These are phyloP conservation scores for Colletotrichum sp. DNA, from an alignment of 2,329 filamentous ascomycete species.

Conservation along the genomic window DNA sequence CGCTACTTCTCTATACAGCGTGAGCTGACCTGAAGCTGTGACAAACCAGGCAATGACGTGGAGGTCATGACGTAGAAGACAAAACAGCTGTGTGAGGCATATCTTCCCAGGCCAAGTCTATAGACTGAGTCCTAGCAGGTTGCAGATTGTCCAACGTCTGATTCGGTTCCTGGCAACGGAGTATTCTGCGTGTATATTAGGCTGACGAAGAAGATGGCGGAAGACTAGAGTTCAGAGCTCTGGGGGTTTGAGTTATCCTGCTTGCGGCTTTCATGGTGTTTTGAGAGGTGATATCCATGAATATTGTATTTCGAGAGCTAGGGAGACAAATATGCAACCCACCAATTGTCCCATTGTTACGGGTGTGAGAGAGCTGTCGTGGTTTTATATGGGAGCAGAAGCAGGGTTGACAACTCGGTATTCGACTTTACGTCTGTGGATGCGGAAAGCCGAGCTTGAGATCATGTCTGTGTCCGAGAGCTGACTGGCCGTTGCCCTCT, in stretches of 20 bases:
- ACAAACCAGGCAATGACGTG: background rate
- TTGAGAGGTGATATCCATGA: too few relatives aligned
- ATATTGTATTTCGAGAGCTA: background rate
- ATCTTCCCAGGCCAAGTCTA: background rate
- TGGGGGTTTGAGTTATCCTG: background rate
- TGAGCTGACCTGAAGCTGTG: background rate
- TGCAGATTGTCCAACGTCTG: background rate
- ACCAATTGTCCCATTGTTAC: too few relatives aligned
- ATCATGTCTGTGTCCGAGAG: background rate
- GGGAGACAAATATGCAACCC: too few relatives aligned
- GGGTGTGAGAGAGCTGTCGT: background rate
- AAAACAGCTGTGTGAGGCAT: background rate
- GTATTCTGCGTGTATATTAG: background rate
- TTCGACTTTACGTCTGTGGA: too few relatives aligned
- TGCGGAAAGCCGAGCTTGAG: too few relatives aligned
- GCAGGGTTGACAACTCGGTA: background rate
- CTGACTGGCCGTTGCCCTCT: too few relatives aligned
- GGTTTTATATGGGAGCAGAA: background rate
- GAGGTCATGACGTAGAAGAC: background rate
- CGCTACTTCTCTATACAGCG: accelerated
- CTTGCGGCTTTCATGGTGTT: background rate
- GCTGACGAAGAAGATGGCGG: background rate
- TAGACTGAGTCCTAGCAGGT: background rate
- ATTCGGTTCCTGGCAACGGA: too few relatives aligned
- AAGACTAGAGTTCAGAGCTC: background rate